Base-by-base conservation (phyloP, 805 yeast species). In the Tetrapisispora iriomotensis region DNA sequence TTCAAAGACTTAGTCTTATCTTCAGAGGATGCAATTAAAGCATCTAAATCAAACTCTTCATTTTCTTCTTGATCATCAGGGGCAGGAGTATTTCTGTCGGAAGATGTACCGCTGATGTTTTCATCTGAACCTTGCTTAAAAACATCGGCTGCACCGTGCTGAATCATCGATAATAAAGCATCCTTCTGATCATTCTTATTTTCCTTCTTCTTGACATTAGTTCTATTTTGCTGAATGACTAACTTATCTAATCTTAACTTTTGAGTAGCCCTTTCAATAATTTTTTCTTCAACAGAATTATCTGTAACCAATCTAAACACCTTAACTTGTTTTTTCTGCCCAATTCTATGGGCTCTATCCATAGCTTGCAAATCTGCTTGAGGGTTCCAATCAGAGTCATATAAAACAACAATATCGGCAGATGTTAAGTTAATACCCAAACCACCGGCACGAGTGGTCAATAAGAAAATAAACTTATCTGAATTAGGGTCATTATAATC, bases 391-490 rank as follows among this genome's bases (percentile, higher is more conserved):
- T 82, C 94, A 3, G 87, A 79, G 61, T 82, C 94, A 54, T 68
- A 82, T 33, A 82, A 60, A 3, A 82, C 72, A 34, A 82, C 94
- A 45, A 79, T 68, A 58, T 82, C 88, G 1, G 92, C 92, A n/a
- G 78, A 65, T 4, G 92, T 82, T 52, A 82, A 68, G 54, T 82
- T 82, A 51, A 82, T 82, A 61, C 94, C 94, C 56, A 86, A 69
- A 9, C 95, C 95, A 61, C 96, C 92, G 33, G 94, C 94, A 67
- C 94, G 74, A 3, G 94, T 82, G 5, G 94, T 82, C 47, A 82
- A 66, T 45, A 82, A 61, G 49, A 82, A 82, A n/a, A 81, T 68
- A 55, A 82, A 82, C 49, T 82, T 82, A 12, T 73, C 69, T 6
- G 82, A 74, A 30, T 68, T 83, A 10, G 86, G 87, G n/a, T 72